Evolutionary conservation across 768 basidiomycete genomes (phyloP).

Genomic region (Suillus subluteus): DNA sequence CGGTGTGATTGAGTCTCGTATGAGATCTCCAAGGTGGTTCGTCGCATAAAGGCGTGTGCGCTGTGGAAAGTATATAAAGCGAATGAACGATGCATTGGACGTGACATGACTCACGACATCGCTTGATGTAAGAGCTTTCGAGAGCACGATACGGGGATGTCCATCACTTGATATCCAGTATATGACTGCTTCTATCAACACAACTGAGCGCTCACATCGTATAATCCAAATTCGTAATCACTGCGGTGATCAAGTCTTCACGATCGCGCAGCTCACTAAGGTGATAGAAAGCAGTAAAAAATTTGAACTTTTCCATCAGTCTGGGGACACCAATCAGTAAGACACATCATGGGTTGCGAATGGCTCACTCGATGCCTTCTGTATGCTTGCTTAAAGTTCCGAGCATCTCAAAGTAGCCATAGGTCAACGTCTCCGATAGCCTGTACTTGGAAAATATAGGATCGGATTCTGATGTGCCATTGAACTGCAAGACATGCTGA

Average conservation of each 20-base stretch:
- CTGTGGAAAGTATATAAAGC: constrained; percentile 40
- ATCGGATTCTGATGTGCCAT: constrained; percentile 71
- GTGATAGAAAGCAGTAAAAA: constrained; percentile 97
- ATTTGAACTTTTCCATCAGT: constrained; percentile 85
- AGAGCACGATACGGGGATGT: constrained; percentile 89
- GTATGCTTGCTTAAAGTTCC: constrained; percentile 86
- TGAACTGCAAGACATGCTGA: constrained; percentile 52
- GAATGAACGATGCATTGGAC: neutral
- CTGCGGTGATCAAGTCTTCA: constrained; percentile 89
- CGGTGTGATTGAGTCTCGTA: constrained; percentile 62
- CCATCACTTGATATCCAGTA: constrained; percentile 69
- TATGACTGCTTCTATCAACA: constrained; percentile 11
- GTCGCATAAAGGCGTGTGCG: constrained; percentile 90
- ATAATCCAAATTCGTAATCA: constrained; percentile 92
- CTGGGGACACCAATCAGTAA: constrained; percentile 40
- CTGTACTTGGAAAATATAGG: constrained; percentile 85
- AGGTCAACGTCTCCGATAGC: constrained; percentile 80
- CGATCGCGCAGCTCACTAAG: constrained; percentile 88
- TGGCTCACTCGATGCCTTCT: constrained; percentile 80
- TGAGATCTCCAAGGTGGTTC: constrained; percentile 79
- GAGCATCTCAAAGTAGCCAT: constrained; percentile 95
- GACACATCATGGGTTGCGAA: neutral
- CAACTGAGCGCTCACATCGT: constrained; percentile 60
- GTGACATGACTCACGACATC: constrained; percentile 61
- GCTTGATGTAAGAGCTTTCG: constrained; percentile 92